A percentile compares a stretch with the other conserved stretches of the same genome.
Evolutionary conservation across 2,329 filamentous ascomycete species (phyloP).

Genomic region (Penicillium sp.): DNA sequence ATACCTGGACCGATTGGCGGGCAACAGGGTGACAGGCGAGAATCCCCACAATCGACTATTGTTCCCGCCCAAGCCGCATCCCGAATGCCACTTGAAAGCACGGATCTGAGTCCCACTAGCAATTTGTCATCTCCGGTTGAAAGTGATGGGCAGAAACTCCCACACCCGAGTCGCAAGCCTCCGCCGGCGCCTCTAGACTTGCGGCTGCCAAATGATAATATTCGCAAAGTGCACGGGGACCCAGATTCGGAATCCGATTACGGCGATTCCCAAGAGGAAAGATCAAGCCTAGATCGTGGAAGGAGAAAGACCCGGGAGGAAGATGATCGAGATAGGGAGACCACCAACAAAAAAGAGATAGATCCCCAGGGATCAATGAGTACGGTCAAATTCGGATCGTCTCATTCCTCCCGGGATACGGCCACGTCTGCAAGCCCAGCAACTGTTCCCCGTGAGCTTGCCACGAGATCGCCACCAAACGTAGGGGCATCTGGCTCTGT

Average conservation of each 20-base stretch:
- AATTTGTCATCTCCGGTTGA: constrained; percentile 16
- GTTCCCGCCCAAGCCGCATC: constrained; percentile 8
- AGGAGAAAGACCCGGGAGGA: constrained; percentile 83
- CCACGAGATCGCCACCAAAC: constrained; percentile 31
- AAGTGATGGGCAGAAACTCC: constrained; percentile 33
- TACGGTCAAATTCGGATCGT: constrained; percentile 1
- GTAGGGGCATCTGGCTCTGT: constrained; percentile 28
- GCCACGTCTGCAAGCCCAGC: constrained; percentile 27
- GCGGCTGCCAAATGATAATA: constrained; percentile 42
- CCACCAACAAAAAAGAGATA: constrained; percentile 68
- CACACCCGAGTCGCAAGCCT: constrained; percentile 71
- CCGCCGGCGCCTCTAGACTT: constrained; percentile 84
- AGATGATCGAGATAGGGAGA: constrained; percentile 76
- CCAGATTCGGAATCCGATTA: constrained; percentile 78
- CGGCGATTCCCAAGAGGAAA: constrained; percentile 71
- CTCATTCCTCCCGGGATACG: constrained; percentile 11
- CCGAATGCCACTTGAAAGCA: constrained; percentile 14
- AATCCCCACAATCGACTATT: constrained; percentile 3
- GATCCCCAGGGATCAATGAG: constrained; percentile 28
- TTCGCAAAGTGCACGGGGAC: constrained; percentile 46
- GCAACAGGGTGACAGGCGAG: not conserved
- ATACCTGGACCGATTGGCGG: not conserved
- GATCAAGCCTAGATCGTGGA: constrained; percentile 63
- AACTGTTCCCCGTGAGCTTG: constrained; percentile 56
- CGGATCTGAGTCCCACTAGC: constrained; percentile 21